Base-by-base conservation (phyloP, 2,329 filamentous ascomycete species). In the Fusarium armeniacum region DNA sequence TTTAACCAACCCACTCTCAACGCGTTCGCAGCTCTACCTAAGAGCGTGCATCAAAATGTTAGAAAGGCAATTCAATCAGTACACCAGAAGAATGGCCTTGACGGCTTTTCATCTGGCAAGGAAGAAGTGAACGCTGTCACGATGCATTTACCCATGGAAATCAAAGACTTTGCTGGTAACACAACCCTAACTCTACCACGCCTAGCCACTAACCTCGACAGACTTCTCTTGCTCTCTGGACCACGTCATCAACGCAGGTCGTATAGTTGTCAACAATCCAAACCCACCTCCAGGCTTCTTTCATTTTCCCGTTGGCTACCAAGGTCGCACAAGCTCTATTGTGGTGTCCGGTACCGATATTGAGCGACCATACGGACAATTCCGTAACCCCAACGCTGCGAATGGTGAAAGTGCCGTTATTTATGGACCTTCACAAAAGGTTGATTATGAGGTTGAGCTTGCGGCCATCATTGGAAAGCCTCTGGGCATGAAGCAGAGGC, bases 151-250 rank as follows among this genome's bases (percentile, higher is more conserved):
- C 89, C 89, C 0, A 77, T 91, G 38, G 75, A 79, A 5, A 83
- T 88, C 20, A 81, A 81, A 6, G 87, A 86, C 36, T 90, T 89
- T 71, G 85, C 77, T 5, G 73, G 71, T 74, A 56, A 26, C 0
- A 28, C 1, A 3, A 5, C 5, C 4, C 3, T 6, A 1, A 1
- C 0, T 6, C 6, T 32, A 10, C 2, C 4, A 13, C 7, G 32
- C 1, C 22, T 18, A 3, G 10, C 15, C 12, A 8, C 40, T 58
- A 4, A 64, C 12, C 15, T 36, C 2, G 28, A 30, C 2, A 45
- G 88, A 89, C 74, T 89, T 87, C 76, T 86, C 83, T 3, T 86
- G 84, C 58, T 86, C 83, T 0, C 78, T 82, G 11, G 82, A 87
- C 45, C 86, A 89, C 64, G 81, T 84, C 30, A 79, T 82, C 49